Evolutionary conservation across 140 eudicot species (phyloP), one percentile per base, ranked within the genome.

Genomic region (Stevia rebaudiana): DNA sequence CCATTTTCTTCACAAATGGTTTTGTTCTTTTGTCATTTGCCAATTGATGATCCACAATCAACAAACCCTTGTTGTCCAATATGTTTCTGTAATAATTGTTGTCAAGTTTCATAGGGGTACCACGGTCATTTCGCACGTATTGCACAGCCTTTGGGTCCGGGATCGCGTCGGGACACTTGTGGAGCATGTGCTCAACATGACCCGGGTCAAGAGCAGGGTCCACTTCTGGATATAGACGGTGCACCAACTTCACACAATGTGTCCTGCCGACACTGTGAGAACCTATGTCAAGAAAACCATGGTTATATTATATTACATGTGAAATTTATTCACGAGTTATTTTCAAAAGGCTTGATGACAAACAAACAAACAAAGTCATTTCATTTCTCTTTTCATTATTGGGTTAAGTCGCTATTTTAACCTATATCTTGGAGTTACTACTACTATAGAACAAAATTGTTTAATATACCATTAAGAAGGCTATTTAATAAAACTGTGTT

Each of bases 261-360:
- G 98, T 92, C 79, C 98, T 76, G 17, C 98, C 98, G 30, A 92
- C 98, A 43, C 98, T 92, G 83, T 92, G 98, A 47, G 98, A 67
- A 52, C 98, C 98, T 87, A 61, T 59, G 10, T 48, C 44, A 55
- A 55, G 8, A 55, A n/a, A 55, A 62, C 41, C 65, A 49, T 21
- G n/a, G n/a, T n/a, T n/a, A n/a, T n/a, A n/a, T n/a, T n/a, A n/a
- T n/a, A n/a, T n/a, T n/a, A n/a, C n/a, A n/a, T n/a, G n/a, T n/a
- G n/a, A n/a, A n/a, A n/a, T n/a, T n/a, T n/a, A n/a, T n/a, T n/a
- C n/a, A n/a, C n/a, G n/a, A n/a, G n/a, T n/a, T n/a, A n/a, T n/a
- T n/a, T n/a, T n/a, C n/a, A n/a, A n/a, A n/a, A n/a, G n/a, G n/a
- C n/a, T n/a, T n/a, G n/a, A n/a, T n/a, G n/a, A n/a, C n/a, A n/a